Base-by-base conservation (phyloP, 1,139 yeast genomes). In the Yamadazyma atmosphaerica region DNA sequence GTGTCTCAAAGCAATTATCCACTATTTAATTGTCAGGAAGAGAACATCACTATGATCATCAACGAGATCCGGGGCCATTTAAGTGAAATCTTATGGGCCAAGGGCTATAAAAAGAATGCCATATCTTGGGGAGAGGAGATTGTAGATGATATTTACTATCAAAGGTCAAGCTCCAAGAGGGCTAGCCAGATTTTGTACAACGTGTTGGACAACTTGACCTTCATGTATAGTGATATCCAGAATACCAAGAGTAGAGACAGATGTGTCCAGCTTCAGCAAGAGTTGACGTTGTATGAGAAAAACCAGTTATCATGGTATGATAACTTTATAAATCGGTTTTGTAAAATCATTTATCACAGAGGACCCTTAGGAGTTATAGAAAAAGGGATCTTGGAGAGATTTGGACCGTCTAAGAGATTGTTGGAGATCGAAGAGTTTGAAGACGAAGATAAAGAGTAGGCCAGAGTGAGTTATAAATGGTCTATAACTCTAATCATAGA, bases 1-100 rank as follows among this genome's bases (percentile, higher is more conserved):
- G 38, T 45, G 3, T 45, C 52, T 11, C 74, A 71, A 45, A 51
- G 58, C 1, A 53, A 51, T 25, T 65, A 55, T 45, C 76, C 77
- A 4, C 54, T 69, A 15, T 68, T 71, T 49, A 54, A 71, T 47
- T 65, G 72, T 46, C 58, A 57, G 31, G 47, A 46, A n/a, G 55
- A 54, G 14, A 68, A 68, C 41, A 37, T 70, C 8, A 46, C 46
- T 14, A 47, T 66, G 44, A 41, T 52, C 18, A 56, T 57, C 15
- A 65, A 66, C 33, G 72, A 67, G 35, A 53, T 77, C 35, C 76
- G 78, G 58, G 73, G 81, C 12, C 83, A 83, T 54, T 63, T 84
- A 14, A 72, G 85, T 41, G 90, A 84, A 56, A 61, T 84, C 5
- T 58, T 83, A 46, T 84, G 88, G 86, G 74, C 73, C 5, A 67